Percentiles rank a stretch among this genome's conserved stretches.
Evolutionary conservation across 306 rosid species (phyloP).

Genomic region (Erythrophleum fordii): DNA sequence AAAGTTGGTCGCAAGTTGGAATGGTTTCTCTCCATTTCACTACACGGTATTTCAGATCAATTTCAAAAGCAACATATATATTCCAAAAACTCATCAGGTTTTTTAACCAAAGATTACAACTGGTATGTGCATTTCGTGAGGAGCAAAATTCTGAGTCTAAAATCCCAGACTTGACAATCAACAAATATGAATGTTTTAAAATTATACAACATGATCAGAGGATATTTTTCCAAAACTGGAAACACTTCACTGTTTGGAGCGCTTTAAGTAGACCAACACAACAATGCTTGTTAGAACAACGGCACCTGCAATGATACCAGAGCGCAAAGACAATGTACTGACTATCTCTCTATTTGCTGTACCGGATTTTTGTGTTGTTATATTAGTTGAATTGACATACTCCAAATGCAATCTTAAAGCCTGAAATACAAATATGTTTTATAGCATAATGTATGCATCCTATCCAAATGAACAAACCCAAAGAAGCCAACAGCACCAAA

Average conservation of each 20-base stretch:
- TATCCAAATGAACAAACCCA: slow-evolving; percentile 14
- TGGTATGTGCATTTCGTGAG: not conserved
- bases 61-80: not conserved
- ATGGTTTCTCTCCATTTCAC: not conserved
- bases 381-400: slow-evolving; percentile 46
- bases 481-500: slow-evolving; percentile 16
- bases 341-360: slow-evolving; percentile 33
- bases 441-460: not conserved
- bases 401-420: slow-evolving; percentile 85
- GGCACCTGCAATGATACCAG: slow-evolving; percentile 68
- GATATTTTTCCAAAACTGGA: slow-evolving; percentile 6
- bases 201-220: slow-evolving; percentile 13
- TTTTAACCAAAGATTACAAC: not conserved
- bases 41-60: not conserved
- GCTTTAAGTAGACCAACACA: slow-evolving; percentile 70
- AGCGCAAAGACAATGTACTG: slow-evolving; percentile 45
- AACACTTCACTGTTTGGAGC: slow-evolving; percentile 53
- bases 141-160: not conserved
- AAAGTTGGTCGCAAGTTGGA: not conserved
- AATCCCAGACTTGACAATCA: not conserved
- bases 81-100: not conserved
- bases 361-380: slow-evolving; percentile 21
- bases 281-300: slow-evolving; percentile 60
- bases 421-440: slow-evolving; percentile 49
- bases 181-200: not conserved